Percentiles rank a stretch among this genome's conserved stretches.
These are phyloP conservation scores for barley (Hordeum vulgare) DNA, from an alignment of 176 grass and related monocot species.

Conservation along the genomic window MorexV3_pseudomolecules_assembly NC_058524.1:464560956-464561455, in stretches of 20 bases:
- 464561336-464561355: neutral
- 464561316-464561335: neutral
- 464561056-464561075: constrained; percentile 50
- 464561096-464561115: neutral
- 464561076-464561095: neutral
- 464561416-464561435: constrained; percentile 63
- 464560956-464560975: neutral
- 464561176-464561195: neutral
- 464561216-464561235: constrained; percentile 41
- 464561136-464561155: neutral
- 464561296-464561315: neutral
- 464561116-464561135: constrained; percentile 13
- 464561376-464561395: neutral
- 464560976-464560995: neutral
- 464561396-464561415: neutral
- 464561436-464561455: neutral
- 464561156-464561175: neutral
- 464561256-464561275: neutral
- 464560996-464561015: constrained; percentile 7
- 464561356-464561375: neutral
- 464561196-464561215: neutral
- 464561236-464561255: constrained; percentile 22
- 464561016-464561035: constrained; percentile 14
- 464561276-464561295: neutral
- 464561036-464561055: constrained; percentile 73